phyloP scores from a whole-genome alignment of 2,329 filamentous ascomycete species.

The Cytospora paraplurivora region DNA sequence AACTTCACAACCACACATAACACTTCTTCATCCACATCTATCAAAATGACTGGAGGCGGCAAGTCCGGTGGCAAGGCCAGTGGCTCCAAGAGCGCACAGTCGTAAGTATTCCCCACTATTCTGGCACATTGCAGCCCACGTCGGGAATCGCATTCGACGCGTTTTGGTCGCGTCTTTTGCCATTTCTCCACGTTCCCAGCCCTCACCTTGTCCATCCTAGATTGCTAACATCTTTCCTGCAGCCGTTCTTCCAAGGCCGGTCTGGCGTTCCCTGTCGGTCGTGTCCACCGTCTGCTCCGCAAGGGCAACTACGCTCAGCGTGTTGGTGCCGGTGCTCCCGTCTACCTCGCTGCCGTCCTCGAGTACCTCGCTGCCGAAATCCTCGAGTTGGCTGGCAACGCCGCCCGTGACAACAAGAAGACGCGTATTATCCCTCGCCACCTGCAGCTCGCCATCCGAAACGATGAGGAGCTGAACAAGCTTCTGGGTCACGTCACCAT shows the following conservation, averaged over 20 bases:
- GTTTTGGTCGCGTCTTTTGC: conserved; percentile 41
- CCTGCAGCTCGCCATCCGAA: conserved; percentile 97
- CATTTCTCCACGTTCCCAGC: conserved; percentile 15
- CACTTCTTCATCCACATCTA: conserved; percentile 42
- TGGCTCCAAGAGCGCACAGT: conserved; percentile 98
- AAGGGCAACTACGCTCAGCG: conserved; percentile 99
- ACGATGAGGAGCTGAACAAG: conserved; percentile 99
- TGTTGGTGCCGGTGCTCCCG: conserved; percentile 96
- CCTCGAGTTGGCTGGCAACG: conserved; percentile 97
- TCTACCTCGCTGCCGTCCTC: conserved; percentile 95
- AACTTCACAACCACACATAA: conserved; percentile 39
- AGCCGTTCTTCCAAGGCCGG: conserved; percentile 99
- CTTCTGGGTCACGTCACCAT: conserved; percentile 94
- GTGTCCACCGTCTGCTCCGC: conserved; percentile 98
- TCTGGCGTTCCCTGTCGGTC: conserved; percentile 97
- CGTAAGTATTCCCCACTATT: conserved; percentile 64
- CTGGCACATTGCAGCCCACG: neutral
- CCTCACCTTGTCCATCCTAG: conserved; percentile 27
- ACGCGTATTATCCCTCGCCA: conserved; percentile 99
- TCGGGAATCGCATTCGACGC: conserved; percentile 12
- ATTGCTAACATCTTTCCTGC: conserved; percentile 42
- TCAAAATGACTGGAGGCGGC: conserved; percentile 99
- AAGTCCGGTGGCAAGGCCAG: conserved; percentile 99
- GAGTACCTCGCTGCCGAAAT: conserved; percentile 99
- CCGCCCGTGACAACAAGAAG: conserved; percentile 99